Conservation (phyloP, 2,329 filamentous ascomycete species). For the Talaromyces funiculosus region DNA sequence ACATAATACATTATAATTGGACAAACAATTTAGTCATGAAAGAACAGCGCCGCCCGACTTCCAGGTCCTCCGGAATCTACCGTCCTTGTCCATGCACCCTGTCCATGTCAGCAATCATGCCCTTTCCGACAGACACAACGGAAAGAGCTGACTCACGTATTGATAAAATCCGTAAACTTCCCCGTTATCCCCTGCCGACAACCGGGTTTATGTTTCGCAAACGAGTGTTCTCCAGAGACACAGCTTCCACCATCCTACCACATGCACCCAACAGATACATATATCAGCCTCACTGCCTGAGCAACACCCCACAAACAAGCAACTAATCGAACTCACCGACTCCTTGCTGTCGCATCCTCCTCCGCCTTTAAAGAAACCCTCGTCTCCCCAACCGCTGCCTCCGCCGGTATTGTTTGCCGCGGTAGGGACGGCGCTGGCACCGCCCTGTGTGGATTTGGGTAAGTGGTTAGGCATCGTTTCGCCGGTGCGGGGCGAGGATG, state of each 20-base stretch:
- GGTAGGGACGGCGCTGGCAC: constrained; percentile 13
- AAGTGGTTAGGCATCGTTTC: constrained; percentile 9
- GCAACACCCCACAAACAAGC: neutral
- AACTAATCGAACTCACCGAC: neutral
- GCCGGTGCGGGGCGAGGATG: neutral
- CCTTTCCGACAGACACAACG: neutral
- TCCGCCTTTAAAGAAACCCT: constrained; percentile 11
- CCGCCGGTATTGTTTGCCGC: constrained; percentile 15
- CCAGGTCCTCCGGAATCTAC: neutral
- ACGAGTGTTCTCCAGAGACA: constrained; percentile 12
- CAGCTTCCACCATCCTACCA: constrained; percentile 1
- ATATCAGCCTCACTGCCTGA: neutral
- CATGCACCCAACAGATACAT: neutral
- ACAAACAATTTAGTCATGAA: neutral
- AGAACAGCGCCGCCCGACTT: neutral
- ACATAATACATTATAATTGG: neutral
- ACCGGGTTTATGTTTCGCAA: constrained; percentile 12
- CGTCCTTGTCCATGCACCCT: constrained; percentile 8
- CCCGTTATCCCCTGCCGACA: constrained; percentile 8
- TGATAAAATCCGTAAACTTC: neutral
- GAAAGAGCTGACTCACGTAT: neutral
- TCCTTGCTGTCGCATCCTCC: constrained; percentile 5
- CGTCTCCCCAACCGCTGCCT: constrained; percentile 12
- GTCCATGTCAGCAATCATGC: neutral
- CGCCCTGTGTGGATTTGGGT: constrained; percentile 9